Conservation (phyloP, 768 basidiomycete genomes). For the Tylopilus intermedius region DNA sequence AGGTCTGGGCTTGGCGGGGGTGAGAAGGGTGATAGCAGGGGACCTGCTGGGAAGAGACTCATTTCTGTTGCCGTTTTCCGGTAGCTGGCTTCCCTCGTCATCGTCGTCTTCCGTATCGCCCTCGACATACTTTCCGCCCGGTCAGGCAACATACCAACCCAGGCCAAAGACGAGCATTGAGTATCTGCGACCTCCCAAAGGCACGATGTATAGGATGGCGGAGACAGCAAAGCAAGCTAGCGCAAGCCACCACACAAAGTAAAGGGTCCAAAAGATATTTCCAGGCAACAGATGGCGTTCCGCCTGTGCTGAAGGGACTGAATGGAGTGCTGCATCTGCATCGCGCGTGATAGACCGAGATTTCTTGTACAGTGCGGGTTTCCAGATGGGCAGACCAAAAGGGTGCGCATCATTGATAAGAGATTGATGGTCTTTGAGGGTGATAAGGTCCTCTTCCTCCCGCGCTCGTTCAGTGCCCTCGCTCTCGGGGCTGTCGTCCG, state of each 20-base stretch:
- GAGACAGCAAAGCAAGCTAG: slow-evolving; percentile 65
- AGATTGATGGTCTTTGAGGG: slow-evolving; percentile 91
- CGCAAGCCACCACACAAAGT: slow-evolving; percentile 94
- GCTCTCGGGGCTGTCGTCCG: slow-evolving; percentile 38
- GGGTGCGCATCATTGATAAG: slow-evolving; percentile 99
- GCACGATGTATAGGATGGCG: slow-evolving; percentile 62
- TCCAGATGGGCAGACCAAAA: slow-evolving; percentile 99
- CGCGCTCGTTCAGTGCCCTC: slow-evolving; percentile 21
- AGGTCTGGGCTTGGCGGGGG: slow-evolving; percentile 19
- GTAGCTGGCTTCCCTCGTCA: slow-evolving; percentile 36
- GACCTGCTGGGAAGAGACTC: slow-evolving; percentile 28
- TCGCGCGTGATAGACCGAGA: slow-evolving; percentile 92
- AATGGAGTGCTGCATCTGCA: slow-evolving; percentile 92
- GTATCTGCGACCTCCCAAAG: slow-evolving; percentile 80
- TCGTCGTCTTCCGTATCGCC: slow-evolving; percentile 51
- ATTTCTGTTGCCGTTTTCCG: slow-evolving; percentile 15
- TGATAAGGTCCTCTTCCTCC: slow-evolving; percentile 79
- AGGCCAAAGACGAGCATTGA: slow-evolving; percentile 84
- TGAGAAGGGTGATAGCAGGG: slow-evolving; percentile 43
- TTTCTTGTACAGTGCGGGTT: slow-evolving; percentile 98
- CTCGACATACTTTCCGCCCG: slow-evolving; percentile 98
- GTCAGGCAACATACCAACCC: slow-evolving; percentile 97
- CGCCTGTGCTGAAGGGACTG: slow-evolving; percentile 89
- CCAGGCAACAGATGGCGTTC: slow-evolving; percentile 91
- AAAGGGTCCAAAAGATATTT: slow-evolving; percentile 86